These are phyloP conservation scores for Populus hybrid DNA, from an alignment of 441 rosid genomes.

Conservation along the genomic window DNA sequence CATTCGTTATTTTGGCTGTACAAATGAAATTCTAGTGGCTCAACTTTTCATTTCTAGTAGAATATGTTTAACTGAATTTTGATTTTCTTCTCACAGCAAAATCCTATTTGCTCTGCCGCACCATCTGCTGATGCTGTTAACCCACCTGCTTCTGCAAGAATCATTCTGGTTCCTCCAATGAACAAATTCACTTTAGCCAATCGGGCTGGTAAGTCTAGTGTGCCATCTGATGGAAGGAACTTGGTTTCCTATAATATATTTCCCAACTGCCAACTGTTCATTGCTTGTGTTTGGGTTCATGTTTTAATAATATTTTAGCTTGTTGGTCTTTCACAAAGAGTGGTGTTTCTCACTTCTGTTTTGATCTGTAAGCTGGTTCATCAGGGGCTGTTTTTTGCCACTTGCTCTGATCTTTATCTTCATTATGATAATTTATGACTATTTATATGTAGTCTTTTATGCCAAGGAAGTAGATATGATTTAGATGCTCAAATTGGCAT, in stretches of 20 bases:
- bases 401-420: background rate
- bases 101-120: constrained; percentile 27
- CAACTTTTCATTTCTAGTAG: background rate
- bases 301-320: background rate
- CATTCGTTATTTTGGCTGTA: background rate
- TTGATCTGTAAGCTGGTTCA: constrained; percentile 4
- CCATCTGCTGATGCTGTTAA: constrained; percentile 35
- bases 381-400: background rate
- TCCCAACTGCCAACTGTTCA: constrained; percentile 1
- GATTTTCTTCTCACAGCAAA: constrained; percentile 30
- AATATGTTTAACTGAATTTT: background rate
- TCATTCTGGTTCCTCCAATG: constrained; percentile 21
- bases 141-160: constrained; percentile 24
- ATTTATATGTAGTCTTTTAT: background rate
- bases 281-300: constrained; percentile 5
- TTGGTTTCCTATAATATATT: background rate
- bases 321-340: constrained; percentile 2
- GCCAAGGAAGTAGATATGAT: background rate
- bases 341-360: constrained; percentile 8
- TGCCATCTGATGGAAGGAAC: background rate
- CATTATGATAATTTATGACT: background rate
- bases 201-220: constrained; percentile 38
- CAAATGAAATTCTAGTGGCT: background rate
- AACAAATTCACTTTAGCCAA: constrained; percentile 30
- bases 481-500: background rate